A percentile compares a stretch with the other conserved stretches of the same genome.
These are phyloP conservation scores for Cercophora samala DNA, from an alignment of 495 filamentous ascomycete species.

Conservation along the genomic window DNA sequence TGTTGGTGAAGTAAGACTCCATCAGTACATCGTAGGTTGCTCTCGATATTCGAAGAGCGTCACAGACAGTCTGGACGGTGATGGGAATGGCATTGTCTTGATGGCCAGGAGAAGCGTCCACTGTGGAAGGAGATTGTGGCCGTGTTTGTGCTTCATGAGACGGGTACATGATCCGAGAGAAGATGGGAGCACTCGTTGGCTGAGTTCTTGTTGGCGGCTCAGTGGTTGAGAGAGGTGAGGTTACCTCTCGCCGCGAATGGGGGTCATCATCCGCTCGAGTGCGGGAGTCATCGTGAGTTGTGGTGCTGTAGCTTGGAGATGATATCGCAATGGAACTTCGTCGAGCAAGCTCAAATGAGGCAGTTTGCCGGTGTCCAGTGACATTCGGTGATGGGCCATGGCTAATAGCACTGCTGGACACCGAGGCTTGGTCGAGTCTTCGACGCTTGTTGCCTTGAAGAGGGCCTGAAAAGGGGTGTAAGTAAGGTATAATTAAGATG, in stretches of 20 bases:
- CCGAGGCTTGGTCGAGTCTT: background rate
- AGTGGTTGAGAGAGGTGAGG: background rate
- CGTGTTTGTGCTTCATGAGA: slow-evolving; percentile 25
- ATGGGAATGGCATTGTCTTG: background rate
- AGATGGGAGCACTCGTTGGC: slow-evolving; percentile 13
- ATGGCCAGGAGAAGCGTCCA: slow-evolving; percentile 13
- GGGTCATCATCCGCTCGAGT: background rate
- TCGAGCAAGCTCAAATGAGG: slow-evolving; percentile 5
- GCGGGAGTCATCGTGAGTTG: slow-evolving; percentile 5
- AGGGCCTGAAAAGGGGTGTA: background rate
- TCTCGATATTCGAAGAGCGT: slow-evolving; percentile 16
- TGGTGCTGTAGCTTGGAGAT: background rate
- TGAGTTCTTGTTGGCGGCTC: slow-evolving; percentile 1
- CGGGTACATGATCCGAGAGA: slow-evolving; percentile 28
- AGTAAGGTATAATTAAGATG: no score
- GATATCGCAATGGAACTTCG: slow-evolving; percentile 10
- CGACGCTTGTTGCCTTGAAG: background rate
- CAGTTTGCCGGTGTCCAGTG: background rate
- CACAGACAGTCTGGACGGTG: slow-evolving; percentile 16
- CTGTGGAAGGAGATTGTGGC: slow-evolving; percentile 19
- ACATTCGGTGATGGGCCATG: background rate
- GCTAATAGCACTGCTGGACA: background rate
- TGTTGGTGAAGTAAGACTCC: slow-evolving; percentile 31
- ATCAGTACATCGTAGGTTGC: slow-evolving; percentile 20
- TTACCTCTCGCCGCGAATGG: background rate